Evolutionary conservation across 192 early-diverging fungal genomes (phyloP).

Genomic region (Coemansia sp.): DNA sequence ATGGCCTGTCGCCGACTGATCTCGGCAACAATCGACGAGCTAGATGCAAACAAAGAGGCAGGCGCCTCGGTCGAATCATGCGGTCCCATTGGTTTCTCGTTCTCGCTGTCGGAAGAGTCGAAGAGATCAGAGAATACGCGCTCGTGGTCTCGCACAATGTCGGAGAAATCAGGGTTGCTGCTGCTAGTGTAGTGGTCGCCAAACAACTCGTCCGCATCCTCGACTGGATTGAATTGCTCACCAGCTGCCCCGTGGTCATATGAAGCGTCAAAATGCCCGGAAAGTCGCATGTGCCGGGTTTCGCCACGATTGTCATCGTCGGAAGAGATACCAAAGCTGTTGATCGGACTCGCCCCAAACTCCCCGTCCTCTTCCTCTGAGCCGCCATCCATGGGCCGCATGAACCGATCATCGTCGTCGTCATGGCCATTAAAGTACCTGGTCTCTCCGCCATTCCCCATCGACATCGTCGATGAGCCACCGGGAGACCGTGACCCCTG

Average conservation of each 20-base stretch:
- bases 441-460: not conserved
- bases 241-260: not conserved
- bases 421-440: not conserved
- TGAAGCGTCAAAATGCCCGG: not conserved
- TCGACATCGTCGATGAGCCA: conserved; percentile 7
- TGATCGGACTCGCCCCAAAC: conserved; percentile 11
- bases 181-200: conserved; percentile 13
- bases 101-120: conserved; percentile 2
- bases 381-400: not conserved
- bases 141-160: conserved; percentile 44
- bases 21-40: conserved; percentile 40
- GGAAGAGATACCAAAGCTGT: conserved; percentile 19
- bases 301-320: not conserved
- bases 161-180: conserved; percentile 32
- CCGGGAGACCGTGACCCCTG: conserved; percentile 26
- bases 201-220: conserved; percentile 27
- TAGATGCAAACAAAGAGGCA: conserved; percentile 44
- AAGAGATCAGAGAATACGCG: conserved; percentile 36
- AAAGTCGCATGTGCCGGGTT: not conserved
- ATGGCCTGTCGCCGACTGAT: conserved; percentile 18
- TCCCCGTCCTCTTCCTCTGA: not conserved
- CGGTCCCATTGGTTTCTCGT: conserved; percentile 1
- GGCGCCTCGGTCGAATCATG: conserved; percentile 27
- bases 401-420: conserved; percentile 6
- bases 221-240: conserved; percentile 10